Base-by-base conservation (phyloP, 257 asterid genomes). In the Nicotiana obtusifolia region DNA sequence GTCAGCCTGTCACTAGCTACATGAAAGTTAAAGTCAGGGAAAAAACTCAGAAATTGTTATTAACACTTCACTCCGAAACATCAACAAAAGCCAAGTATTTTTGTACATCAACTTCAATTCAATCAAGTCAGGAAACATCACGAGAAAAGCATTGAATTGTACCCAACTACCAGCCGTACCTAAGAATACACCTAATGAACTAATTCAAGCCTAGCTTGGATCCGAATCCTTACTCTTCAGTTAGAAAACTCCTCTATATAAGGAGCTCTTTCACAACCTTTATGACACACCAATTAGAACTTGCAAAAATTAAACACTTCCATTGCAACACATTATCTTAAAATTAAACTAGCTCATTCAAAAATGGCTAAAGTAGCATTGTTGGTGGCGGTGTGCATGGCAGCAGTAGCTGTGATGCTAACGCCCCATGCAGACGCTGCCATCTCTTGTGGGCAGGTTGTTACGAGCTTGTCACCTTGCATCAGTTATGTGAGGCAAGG, bases 381-480 rank as follows among this genome's bases (percentile, higher is more conserved):
- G 60, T 33, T 69, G 52, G 11, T 49, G 68, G 47, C 77, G 0
- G 13, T 78, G 2, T 76, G 76, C 14, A 24, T 69, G n/a, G 37
- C 64, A 26, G 41, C 62, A 17, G 17, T 85, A 54, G 26, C 80
- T 61, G 44, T 84, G 83, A 26, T 33, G 66, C 47, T 44, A 54
- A 73, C 14, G 16, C 78, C 84, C 60, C 53, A 22, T 10, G 87
- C 84, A 5, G 83, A 85, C 3, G 89, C 86, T 0, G 87, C 82
- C 26, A 71, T 90, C 52, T 0, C 88, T 0, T 90, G 93, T 80
- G 71, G 80, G 10, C 1, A 4, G 31, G 83, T 90, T 4, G 73
- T 77, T 69, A 14, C 53, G 57, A 56, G 30, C 49, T 20, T 88
- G 5, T 20, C 77, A 5, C 49, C 90, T 3, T 90, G 93, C 89